Evolutionary conservation across 805 yeast genomes (phyloP).

Genomic region (Metschnikowia anglica): DNA sequence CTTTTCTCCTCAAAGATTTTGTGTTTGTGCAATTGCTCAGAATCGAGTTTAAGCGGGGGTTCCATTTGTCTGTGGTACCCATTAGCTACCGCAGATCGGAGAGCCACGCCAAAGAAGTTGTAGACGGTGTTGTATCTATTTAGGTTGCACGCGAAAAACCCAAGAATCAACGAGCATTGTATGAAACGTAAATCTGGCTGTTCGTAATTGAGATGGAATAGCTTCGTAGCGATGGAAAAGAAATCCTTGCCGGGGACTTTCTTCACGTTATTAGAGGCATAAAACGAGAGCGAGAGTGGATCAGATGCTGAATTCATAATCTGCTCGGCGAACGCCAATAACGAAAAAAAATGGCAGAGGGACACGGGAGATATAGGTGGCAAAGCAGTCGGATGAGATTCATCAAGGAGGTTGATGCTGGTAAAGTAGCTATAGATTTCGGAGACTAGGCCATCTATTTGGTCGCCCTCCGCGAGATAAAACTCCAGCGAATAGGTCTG

Average conservation of each 20-base stretch:
- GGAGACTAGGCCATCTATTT: constrained; percentile 18
- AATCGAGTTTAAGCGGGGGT: constrained; percentile 8
- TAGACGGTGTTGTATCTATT: constrained; percentile 39
- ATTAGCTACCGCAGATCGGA: constrained; percentile 37
- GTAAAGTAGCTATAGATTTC: constrained; percentile 19
- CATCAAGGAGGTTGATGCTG: background rate
- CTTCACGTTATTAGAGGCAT: constrained; percentile 2
- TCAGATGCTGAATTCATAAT: constrained; percentile 18
- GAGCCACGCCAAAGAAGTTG: constrained; percentile 41
- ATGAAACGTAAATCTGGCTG: constrained; percentile 32
- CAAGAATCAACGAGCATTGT: constrained; percentile 35
- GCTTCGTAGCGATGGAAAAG: constrained; percentile 32
- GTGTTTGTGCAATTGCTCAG: constrained; percentile 4
- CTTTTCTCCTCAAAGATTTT: constrained; percentile 26
- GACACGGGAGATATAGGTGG: constrained; percentile 17
- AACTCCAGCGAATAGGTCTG: constrained; percentile 36
- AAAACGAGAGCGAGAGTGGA: constrained; percentile 12
- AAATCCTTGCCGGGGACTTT: constrained; percentile 37
- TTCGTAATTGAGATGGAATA: constrained; percentile 35
- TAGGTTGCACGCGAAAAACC: constrained; percentile 38
- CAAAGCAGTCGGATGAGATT: constrained; percentile 4
- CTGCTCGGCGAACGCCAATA: constrained; percentile 43
- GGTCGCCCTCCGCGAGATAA: constrained; percentile 31
- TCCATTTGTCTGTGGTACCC: constrained; percentile 37
- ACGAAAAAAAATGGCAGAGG: constrained; percentile 34